Evolutionary conservation across 306 rosid species (phyloP), one percentile per base, ranked within the genome.

Genomic region (Psophocarpus tetragonolobus): DNA sequence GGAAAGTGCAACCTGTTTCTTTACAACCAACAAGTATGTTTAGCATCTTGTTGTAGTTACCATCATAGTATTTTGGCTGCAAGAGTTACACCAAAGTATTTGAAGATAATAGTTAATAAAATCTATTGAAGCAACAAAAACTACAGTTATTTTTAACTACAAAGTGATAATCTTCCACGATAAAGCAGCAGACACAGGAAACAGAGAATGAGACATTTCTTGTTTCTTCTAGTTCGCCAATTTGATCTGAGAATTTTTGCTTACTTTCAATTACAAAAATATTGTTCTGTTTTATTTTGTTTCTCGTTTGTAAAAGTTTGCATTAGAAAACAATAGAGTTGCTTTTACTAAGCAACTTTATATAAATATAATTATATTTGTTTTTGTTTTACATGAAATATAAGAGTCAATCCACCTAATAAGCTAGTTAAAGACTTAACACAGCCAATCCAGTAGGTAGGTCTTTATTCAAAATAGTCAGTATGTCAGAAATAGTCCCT

Each of bases 61-160:
- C 92, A n/a, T 89, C 94, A 61, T 95, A 92, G 80, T 92, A 95
- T 76, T 89, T 92, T 74, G 97, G 98, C 98, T 95, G 87, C 68
- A 67, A 81, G 51, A 38, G 78, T 58, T 45, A 75, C 23, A 83
- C 35, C 63, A 3, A 80, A 21, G 3, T 13, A 36, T 32, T 27
- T 26, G 8, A 45, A 56, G 44, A 76, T 41, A 62, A 44, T 27
- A 54, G 51, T 11, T 32, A 62, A 71, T 38, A 68, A 39, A 41
- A 62, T 61, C 36, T 9, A 45, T 21, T 14, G 39, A 62, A 56
- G 17, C 14, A 54, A 62, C 54, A 38, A 69, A 58, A 24, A 3
- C 44, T n/a, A 44, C 29, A 81, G 9, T 58, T 26, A 44, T 13
- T 44, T 67, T 24, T 32, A 7, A 58, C 10, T 23, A 3, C 56